Evolutionary conservation across 345 rosid species (phyloP).

Genomic region (Jatropha curcas): DNA sequence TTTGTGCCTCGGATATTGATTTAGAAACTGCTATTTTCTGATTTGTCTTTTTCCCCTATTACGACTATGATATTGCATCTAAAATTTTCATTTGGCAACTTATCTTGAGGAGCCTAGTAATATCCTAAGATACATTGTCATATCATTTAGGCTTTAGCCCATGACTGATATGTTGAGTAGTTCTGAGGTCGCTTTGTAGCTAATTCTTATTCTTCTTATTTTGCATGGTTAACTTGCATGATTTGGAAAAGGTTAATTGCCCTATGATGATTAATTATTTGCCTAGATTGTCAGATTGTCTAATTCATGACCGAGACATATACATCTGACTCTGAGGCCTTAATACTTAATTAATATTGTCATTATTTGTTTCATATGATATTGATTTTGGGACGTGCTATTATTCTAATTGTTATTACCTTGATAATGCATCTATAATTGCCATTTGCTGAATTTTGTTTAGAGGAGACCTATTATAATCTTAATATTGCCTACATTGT

Average conservation of each 20-base stretch:
- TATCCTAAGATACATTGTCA: constrained; percentile 3
- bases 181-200: not conserved
- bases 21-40: not conserved
- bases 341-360: no score
- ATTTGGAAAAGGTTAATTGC: no score
- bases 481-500: not conserved
- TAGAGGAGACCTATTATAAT: not conserved
- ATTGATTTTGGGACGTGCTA: not conserved
- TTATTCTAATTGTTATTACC: not conserved
- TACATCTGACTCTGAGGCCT: not conserved
- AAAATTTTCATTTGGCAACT: not conserved
- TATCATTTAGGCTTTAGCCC: not conserved
- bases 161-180: not conserved
- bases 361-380: no score
- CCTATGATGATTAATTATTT: no score
- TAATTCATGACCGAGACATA: not conserved
- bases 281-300: not conserved
- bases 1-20: not conserved
- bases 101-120: not conserved
- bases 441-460: not conserved
- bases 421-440: not conserved
- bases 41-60: not conserved
- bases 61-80: not conserved
- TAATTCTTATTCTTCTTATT: no score
- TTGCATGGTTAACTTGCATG: no score